These are phyloP conservation scores for Ormosia semicastrata DNA, from an alignment of 306 rosid species.

Conservation along the genomic window DNA sequence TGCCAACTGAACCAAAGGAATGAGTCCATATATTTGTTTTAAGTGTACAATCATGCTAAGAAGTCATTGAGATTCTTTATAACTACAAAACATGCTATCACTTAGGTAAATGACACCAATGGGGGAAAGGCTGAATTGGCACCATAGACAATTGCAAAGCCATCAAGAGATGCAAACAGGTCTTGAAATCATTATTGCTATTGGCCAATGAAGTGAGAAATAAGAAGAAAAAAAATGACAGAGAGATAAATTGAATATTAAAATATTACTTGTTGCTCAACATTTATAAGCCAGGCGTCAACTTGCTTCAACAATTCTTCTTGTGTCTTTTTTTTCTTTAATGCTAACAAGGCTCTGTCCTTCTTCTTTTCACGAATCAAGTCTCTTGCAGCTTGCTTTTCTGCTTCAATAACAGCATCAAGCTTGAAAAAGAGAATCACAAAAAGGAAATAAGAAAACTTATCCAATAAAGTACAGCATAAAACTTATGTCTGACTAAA, in stretches of 20 bases:
- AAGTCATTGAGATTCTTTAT: not conserved
- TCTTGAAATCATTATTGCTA: not conserved
- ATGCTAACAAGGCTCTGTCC: slow-evolving; percentile 89
- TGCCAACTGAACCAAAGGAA: slow-evolving; percentile 64
- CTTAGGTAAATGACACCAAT: not conserved
- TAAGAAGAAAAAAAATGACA: not conserved
- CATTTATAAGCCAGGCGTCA: slow-evolving; percentile 90
- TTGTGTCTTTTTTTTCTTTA: slow-evolving; percentile 87
- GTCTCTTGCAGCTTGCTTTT: slow-evolving; percentile 89
- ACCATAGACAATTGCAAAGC: slow-evolving; percentile 12
- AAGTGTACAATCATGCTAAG: not conserved
- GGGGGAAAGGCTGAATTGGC: not conserved
- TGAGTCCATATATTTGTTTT: not conserved
- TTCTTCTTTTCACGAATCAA: slow-evolving; percentile 88
- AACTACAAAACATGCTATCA: not conserved
- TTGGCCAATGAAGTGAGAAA: not conserved
- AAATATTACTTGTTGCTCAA: slow-evolving; percentile 86
- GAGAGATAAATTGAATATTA: not conserved
- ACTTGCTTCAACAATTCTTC: slow-evolving; percentile 96
- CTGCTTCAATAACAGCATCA: slow-evolving; percentile 92
- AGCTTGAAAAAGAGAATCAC: slow-evolving; percentile 51
- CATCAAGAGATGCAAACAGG: slow-evolving; percentile 20
- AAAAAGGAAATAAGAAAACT: not conserved
- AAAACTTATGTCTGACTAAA: not conserved
- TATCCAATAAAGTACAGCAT: not conserved